Base-by-base conservation (phyloP, 192 early-diverging fungal genomes). In the Chytriomyces sp. region DNA sequence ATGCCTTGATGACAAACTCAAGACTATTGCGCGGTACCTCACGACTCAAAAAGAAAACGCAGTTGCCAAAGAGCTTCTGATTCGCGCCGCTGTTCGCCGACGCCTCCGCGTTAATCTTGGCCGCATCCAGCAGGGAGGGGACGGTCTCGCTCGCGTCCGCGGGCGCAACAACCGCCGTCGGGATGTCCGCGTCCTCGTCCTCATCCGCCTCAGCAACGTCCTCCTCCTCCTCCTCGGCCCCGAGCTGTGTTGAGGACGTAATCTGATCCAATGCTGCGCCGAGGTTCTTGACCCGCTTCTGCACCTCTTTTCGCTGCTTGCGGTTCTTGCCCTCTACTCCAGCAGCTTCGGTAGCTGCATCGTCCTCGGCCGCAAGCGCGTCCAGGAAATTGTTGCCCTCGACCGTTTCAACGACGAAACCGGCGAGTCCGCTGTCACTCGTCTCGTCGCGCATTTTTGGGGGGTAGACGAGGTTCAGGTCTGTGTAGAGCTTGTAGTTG, bases 11-110 rank as follows among this genome's bases (percentile, higher is more conserved):
- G 36, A 96, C 84, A 82, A 98, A 96, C 78, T 94, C 93, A 37
- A 98, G 88, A 52, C 94, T 90, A 79, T 93, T 89, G 36, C 93
- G 90, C 7, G 97, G 97, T 10, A 94, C 93, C 78, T 99, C 97
- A 72, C 97, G 93, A 25, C 94, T 95, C 57, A 98, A 75, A 79
- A 84, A 98, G 71, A 99, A 89, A 25, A 90, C 86, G 55, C 82
- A 84, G 56, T 78, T 81, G 56, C 74, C 72, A 73, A 93, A 89
- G 67, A 94, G 76, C 52, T 76, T 80, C 40, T 80, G 71, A 69
- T 36, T 60, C 17, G 66, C 12, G 49, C 30, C 5, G 25, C 40
- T 28, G 17, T 22, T 44, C 8, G 38, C 26, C 12, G 57, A 17
- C 19, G 19, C 12, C 12, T 17, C 28, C 2, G 57, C 14, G 64